These are phyloP conservation scores for Penicillium sp. DNA, from an alignment of 2,329 filamentous ascomycete genomes.

Conservation along the genomic window DNA sequence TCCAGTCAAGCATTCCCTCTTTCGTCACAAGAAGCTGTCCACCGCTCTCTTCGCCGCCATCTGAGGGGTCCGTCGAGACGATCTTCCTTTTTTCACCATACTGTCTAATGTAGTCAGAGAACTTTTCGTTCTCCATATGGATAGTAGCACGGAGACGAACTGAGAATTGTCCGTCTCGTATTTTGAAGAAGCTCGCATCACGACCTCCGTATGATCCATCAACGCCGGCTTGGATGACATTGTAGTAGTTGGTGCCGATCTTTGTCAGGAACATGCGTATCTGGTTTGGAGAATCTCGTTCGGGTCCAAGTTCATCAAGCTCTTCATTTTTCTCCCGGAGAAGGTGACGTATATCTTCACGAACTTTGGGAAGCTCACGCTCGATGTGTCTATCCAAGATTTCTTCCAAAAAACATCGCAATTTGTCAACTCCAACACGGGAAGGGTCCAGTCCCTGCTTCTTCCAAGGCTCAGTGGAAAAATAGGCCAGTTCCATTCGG, in stretches of 20 bases:
- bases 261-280: conserved; percentile 25
- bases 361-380: conserved; percentile 22
- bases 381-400: conserved; percentile 25
- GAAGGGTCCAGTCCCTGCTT: conserved; percentile 15
- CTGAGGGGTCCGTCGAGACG: background rate
- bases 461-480: conserved; percentile 19
- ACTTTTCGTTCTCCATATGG: conserved; percentile 21
- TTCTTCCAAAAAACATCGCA: conserved; percentile 22
- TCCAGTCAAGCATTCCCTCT: conserved; percentile 20
- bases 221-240: conserved; percentile 20
- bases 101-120: conserved; percentile 21
- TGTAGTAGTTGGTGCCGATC: conserved; percentile 20
- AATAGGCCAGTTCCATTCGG: conserved; percentile 16
- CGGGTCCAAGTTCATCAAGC: conserved; percentile 13
- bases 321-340: conserved; percentile 11
- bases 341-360: conserved; percentile 17
- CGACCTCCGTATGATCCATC: conserved; percentile 22
- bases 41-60: background rate
- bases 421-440: conserved; percentile 21
- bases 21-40: conserved; percentile 1
- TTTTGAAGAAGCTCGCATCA: conserved; percentile 14
- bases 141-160: conserved; percentile 14
- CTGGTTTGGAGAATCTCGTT: conserved; percentile 13
- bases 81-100: conserved; percentile 19
- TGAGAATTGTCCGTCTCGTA: background rate